Conservation (phyloP, 1,284 basidiomycete genomes). For the Leucoagaricus sp. region DNA sequence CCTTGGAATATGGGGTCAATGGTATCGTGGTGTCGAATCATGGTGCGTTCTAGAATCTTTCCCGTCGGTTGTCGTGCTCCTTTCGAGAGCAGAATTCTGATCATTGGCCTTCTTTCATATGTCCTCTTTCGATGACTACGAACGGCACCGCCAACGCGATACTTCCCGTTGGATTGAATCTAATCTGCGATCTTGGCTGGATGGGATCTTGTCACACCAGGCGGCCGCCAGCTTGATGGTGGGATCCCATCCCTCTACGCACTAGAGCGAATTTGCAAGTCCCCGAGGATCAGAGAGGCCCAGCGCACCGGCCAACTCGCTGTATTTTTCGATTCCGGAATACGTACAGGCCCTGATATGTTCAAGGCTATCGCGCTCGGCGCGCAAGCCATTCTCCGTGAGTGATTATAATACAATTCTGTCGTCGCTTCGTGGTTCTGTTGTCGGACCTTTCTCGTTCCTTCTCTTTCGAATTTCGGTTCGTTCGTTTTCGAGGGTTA, state of each 20-base stretch:
- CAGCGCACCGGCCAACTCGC: slow-evolving; percentile 62
- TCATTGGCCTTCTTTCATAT: not conserved
- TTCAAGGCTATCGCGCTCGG: slow-evolving; percentile 77
- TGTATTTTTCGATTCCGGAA: slow-evolving; percentile 79
- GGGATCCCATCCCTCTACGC: slow-evolving; percentile 73
- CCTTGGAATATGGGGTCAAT: slow-evolving; percentile 60
- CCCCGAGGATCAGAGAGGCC: slow-evolving; percentile 55
- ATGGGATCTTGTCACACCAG: slow-evolving; percentile 40
- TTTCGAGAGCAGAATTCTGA: not conserved
- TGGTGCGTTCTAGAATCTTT: slow-evolving; percentile 40
- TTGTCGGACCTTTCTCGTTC: no score
- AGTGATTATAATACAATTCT: slow-evolving; percentile 27
- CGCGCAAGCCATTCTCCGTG: slow-evolving; percentile 65
- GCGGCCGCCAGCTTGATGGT: slow-evolving; percentile 82
- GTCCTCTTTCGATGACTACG: not conserved
- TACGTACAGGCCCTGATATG: slow-evolving; percentile 74
- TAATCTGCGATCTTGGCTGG: not conserved
- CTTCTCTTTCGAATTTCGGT: no score
- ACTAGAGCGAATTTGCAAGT: slow-evolving; percentile 61
- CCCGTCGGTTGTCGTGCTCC: not conserved
- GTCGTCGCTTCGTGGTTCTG: not conserved
- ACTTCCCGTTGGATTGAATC: not conserved
- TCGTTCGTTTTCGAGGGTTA: no score
- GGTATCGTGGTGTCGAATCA: slow-evolving; percentile 85
- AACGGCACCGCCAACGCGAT: not conserved